Conservation (phyloP, 2,329 filamentous ascomycete species). For the Metarhizium album region DNA sequence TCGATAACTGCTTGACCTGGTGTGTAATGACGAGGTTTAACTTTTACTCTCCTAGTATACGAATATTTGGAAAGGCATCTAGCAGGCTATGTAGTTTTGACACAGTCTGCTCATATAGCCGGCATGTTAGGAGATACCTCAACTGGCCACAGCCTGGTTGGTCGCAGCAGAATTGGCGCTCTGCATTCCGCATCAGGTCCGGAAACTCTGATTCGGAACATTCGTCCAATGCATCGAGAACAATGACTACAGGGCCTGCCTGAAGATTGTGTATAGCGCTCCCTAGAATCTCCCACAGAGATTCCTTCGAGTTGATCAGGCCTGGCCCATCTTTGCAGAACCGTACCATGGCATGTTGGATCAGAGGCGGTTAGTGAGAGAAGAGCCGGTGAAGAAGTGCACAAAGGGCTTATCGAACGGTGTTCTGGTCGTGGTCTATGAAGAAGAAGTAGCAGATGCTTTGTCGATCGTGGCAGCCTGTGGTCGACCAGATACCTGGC, state of each 20-base stretch:
- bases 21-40: constrained; percentile 24
- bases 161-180: constrained; percentile 1
- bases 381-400: not conserved
- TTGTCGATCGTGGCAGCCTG: constrained; percentile 10
- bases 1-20: constrained; percentile 13
- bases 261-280: not conserved
- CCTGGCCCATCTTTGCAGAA: not conserved
- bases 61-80: constrained; percentile 17
- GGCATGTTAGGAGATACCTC: constrained; percentile 25
- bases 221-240: constrained; percentile 21
- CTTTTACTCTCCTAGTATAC: constrained; percentile 25
- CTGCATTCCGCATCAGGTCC: constrained; percentile 10
- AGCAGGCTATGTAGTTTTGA: constrained; percentile 13
- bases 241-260: not conserved
- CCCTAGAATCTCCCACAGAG: not conserved
- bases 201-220: constrained; percentile 9
- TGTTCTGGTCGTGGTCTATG: not conserved
- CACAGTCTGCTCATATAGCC: constrained; percentile 22
- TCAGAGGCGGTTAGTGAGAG: not conserved
- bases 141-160: constrained; percentile 9
- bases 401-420: constrained; percentile 3
- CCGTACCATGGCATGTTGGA: not conserved
- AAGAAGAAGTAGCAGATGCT: constrained; percentile 21
- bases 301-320: not conserved
- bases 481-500: constrained; percentile 12